These are phyloP conservation scores for Exophiala mesophila DNA, from an alignment of 2,329 filamentous ascomycete species.

Conservation along the genomic window DNA sequence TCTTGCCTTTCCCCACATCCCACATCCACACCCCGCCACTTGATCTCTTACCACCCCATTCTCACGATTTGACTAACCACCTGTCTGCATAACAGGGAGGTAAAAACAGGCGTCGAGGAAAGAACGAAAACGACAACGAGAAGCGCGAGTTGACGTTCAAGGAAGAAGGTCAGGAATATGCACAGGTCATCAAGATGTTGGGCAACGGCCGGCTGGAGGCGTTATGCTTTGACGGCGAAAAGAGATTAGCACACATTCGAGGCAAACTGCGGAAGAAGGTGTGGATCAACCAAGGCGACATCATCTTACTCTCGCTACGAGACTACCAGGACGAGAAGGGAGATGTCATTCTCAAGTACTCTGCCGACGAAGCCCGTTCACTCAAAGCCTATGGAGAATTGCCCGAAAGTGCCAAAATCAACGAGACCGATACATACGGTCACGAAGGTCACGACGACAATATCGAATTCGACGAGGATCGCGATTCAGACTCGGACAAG, in stretches of 20 bases:
- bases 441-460: conserved; percentile 93
- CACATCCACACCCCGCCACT: conserved; percentile 14
- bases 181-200: conserved; percentile 90
- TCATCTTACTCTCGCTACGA: conserved; percentile 79
- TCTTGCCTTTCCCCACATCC: conserved; percentile 23
- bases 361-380: conserved; percentile 86
- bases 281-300: conserved; percentile 98
- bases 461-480: conserved; percentile 98
- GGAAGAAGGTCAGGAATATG: conserved; percentile 91
- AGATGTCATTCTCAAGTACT: conserved; percentile 93
- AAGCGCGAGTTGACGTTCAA: conserved; percentile 99
- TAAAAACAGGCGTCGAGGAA: conserved; percentile 97
- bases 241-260: conserved; percentile 77
- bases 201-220: conserved; percentile 92
- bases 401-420: conserved; percentile 98
- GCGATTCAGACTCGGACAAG: conserved; percentile 56
- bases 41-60: conserved; percentile 22
- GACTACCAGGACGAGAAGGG: conserved; percentile 95
- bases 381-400: conserved; percentile 97
- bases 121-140: conserved; percentile 99
- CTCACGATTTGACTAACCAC: conserved; percentile 6
- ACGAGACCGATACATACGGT: conserved; percentile 94
- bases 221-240: conserved; percentile 89
- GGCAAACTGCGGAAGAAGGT: conserved; percentile 99
- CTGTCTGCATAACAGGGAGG: conserved; percentile 63